These are phyloP conservation scores for Fusarium lyarnte DNA, from an alignment of 2,329 filamentous ascomycete genomes.

Conservation along the genomic window DNA sequence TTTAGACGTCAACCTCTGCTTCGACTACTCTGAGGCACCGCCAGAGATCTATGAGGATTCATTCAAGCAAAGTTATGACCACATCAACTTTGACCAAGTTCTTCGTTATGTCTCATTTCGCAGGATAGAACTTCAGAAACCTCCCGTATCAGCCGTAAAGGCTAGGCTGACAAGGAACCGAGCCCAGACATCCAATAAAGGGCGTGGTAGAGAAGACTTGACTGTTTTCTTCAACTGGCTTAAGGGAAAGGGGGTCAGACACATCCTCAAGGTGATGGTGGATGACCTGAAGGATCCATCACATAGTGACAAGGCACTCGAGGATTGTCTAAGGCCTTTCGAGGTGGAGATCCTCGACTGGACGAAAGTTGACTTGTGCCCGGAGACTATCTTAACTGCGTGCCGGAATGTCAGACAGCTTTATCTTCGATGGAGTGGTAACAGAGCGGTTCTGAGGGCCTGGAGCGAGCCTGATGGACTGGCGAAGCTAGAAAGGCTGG, in stretches of 20 bases:
- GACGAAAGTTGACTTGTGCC: conserved; percentile 3
- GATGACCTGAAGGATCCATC: neutral
- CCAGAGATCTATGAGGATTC: neutral
- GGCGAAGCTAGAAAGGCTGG: neutral
- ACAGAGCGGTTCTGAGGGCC: conserved; percentile 8
- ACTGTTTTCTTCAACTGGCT: conserved; percentile 17
- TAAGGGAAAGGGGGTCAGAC: neutral
- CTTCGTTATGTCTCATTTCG: neutral
- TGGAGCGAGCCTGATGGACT: conserved; percentile 18
- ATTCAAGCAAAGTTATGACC: neutral
- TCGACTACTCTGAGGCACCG: neutral
- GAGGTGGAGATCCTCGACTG: conserved; percentile 18
- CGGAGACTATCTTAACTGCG: neutral
- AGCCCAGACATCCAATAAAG: neutral
- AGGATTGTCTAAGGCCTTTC: neutral
- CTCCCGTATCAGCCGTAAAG: neutral
- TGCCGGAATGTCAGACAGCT: neutral
- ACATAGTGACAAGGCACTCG: conserved; percentile 12
- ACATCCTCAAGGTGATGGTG: conserved; percentile 3
- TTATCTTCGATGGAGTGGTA: neutral
- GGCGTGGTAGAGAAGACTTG: neutral
- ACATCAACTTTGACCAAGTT: neutral
- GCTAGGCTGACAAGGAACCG: neutral
- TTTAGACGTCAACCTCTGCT: neutral
- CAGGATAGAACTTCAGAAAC: neutral